Conservation (phyloP, 768 basidiomycete species). For the Leucocoprinus leucothites region DNA sequence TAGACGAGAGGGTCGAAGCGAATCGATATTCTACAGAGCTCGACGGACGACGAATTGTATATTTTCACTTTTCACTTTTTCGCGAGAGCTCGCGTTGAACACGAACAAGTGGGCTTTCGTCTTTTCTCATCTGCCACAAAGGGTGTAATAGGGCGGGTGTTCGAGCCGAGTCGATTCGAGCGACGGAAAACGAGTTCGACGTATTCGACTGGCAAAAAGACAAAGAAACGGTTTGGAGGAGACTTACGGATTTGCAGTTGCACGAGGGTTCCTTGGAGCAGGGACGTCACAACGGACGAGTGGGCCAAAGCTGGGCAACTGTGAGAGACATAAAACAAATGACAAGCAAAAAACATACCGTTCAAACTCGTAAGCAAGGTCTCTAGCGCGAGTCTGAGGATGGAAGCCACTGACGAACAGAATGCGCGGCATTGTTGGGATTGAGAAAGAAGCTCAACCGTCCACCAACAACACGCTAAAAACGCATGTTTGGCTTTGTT, state of each 20-base stretch:
- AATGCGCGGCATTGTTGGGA: constrained; percentile 66
- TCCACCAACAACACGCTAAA: constrained; percentile 7
- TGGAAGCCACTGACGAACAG: constrained; percentile 87
- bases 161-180: constrained; percentile 24
- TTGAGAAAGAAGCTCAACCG: constrained; percentile 3
- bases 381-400: constrained; percentile 76
- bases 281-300: constrained; percentile 89
- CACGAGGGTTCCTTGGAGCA: constrained; percentile 76
- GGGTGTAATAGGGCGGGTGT: constrained; percentile 16
- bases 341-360: constrained; percentile 42
- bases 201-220: constrained; percentile 20
- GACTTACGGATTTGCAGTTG: constrained; percentile 82
- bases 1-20: constrained; percentile 9
- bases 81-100: constrained; percentile 11
- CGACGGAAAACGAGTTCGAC: constrained; percentile 8
- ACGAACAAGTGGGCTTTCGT: neutral
- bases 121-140: neutral
- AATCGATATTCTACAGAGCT: neutral
- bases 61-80: neutral
- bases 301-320: constrained; percentile 62
- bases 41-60: constrained; percentile 4
- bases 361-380: constrained; percentile 86
- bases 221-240: constrained; percentile 16
- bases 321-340: neutral
- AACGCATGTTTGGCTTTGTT: constrained; percentile 17